phyloP scores from a whole-genome alignment of 2,329 filamentous ascomycete species.

The Talaromyces sp. region DNA sequence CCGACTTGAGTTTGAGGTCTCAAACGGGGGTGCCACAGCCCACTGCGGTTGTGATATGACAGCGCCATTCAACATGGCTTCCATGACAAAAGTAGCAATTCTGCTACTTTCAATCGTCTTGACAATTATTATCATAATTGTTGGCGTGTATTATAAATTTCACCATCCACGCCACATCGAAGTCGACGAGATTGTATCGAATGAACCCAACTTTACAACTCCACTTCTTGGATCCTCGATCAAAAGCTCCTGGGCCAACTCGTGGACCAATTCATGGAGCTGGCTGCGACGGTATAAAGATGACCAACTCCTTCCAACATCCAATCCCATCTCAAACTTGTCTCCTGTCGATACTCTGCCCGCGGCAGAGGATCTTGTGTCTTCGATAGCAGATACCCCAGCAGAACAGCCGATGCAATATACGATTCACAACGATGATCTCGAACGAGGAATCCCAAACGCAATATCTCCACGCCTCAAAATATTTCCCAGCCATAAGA shows the following conservation, averaged over 20 bases:
- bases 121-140: background rate
- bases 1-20: too few species aligned
- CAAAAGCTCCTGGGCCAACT: background rate
- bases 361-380: background rate
- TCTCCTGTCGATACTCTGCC: background rate
- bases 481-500: background rate
- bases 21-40: too few species aligned
- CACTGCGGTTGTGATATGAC: background rate
- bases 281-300: slow-evolving; percentile 3
- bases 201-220: background rate
- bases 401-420: background rate
- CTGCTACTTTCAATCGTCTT: background rate
- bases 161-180: background rate
- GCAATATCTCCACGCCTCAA: background rate
- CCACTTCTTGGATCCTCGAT: background rate
- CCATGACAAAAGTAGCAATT: background rate
- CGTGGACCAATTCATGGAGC: slow-evolving; percentile 6
- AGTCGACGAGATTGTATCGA: background rate
- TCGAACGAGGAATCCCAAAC: background rate
- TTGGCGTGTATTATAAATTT: background rate
- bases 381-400: background rate
- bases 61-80: background rate
- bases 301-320: background rate
- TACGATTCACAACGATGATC: background rate
- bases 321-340: background rate